A percentile compares a stretch with the other conserved stretches of the same genome.
phyloP scores from a whole-genome alignment of 805 yeast genomes.

The Nakazawaea ishiwadae region DNA sequence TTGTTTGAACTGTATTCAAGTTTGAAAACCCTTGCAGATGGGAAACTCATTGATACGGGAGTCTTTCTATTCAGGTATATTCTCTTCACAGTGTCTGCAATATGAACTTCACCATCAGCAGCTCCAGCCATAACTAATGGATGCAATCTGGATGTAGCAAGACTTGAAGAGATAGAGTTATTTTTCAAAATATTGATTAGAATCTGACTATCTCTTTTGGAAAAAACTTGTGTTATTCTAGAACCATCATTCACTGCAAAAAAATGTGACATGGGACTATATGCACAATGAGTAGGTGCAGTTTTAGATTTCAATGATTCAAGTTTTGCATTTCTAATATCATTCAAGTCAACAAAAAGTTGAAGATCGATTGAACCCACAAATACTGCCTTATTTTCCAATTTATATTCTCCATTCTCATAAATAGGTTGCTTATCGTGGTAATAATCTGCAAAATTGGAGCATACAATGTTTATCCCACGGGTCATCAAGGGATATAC shows the following conservation, averaged over 20 bases:
- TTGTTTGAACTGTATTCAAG: slow-evolving; percentile 34
- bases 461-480: slow-evolving; percentile 15
- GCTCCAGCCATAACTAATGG: slow-evolving; percentile 45
- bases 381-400: slow-evolving; percentile 27
- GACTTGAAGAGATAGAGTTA: slow-evolving; percentile 33
- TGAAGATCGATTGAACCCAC: slow-evolving; percentile 35
- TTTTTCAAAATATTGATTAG: slow-evolving; percentile 21
- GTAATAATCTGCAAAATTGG: slow-evolving; percentile 27
- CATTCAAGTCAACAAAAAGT: slow-evolving; percentile 28
- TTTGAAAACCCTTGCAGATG: slow-evolving; percentile 23
- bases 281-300: neutral
- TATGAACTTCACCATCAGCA: slow-evolving; percentile 41
- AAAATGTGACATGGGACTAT: slow-evolving; percentile 6
- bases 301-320: neutral
- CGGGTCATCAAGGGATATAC: slow-evolving; percentile 21
- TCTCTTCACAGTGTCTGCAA: slow-evolving; percentile 33
- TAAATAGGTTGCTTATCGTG: slow-evolving; percentile 22
- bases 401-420: slow-evolving; percentile 12
- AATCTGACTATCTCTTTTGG: slow-evolving; percentile 6
- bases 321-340: neutral
- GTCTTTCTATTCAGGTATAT: slow-evolving; percentile 17
- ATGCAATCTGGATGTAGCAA: slow-evolving; percentile 38
- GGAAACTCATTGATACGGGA: slow-evolving; percentile 2
- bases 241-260: slow-evolving; percentile 11
- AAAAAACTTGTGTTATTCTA: slow-evolving; percentile 5